Base-by-base conservation (phyloP, 2,329 filamentous ascomycete genomes). In the Aspergillus alliaceus region DNA sequence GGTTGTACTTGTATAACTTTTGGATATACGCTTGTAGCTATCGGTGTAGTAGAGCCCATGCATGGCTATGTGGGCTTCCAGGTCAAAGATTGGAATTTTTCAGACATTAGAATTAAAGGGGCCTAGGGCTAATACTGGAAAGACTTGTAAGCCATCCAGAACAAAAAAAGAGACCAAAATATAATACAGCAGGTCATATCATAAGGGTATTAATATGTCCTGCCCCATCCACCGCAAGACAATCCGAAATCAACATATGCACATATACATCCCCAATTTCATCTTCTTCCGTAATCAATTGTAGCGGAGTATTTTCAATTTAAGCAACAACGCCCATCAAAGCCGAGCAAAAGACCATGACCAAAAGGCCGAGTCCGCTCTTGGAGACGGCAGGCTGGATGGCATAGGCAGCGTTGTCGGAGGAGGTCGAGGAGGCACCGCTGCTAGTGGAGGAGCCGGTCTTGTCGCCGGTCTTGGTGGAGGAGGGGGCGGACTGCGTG, bases 311-410 rank as follows among this genome's bases (percentile, higher is more conserved):
- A n/a, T n/a, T n/a, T n/a, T n/a, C n/a, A n/a, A 51, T 46, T n/a
- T 46, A 59, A 40, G 63, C 63, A 35, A 69, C 20, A 35, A 66
- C 58, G 7, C 70, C 69, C 57, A 70, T 55, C 12, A 73, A 18
- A 12, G 66, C 62, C 4, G 70, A 72, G 49, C 68, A 67, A 37
- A 72, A 65, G 31, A 74, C 18, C 57, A 74, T 59, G 0, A 64
- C 71, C 53, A 74, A 48, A 1, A 74, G 34, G 4, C 72, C 69
- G 8, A 74, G 40, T 1, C 71, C 70, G 5, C 64, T 58, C 57
- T 67, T 70, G 1, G 69, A 71, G 22, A 73, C 47, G 11, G 65
- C 59, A 42, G 64, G 58, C 25, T 50, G 57, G 6, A 52, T 40
- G 2, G 58, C 57, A 9, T 66, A 67, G 1, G 63, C 70, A 18